These are phyloP conservation scores for Myriosclerotinia curreyana DNA, from an alignment of 2,329 filamentous ascomycete genomes.

Conservation along the genomic window DNA sequence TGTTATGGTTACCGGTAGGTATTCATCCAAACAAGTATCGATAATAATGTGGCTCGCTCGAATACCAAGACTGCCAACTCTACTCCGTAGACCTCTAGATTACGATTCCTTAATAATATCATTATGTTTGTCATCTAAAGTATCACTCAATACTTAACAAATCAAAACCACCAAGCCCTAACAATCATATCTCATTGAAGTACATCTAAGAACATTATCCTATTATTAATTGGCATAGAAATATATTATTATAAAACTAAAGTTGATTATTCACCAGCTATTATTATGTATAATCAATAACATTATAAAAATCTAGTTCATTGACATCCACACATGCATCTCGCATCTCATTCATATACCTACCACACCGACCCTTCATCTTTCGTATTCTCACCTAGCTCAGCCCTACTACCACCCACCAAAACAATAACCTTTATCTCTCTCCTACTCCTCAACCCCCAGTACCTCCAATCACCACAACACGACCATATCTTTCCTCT, in stretches of 20 bases:
- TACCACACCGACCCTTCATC: neutral
- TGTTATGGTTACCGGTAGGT: no score
- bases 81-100: neutral
- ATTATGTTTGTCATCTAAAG: neutral
- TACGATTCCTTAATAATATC: neutral
- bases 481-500: neutral
- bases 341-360: neutral
- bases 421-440: neutral
- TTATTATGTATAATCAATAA: no score
- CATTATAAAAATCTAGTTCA: neutral
- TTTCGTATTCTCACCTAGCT: neutral
- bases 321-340: neutral
- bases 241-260: no score
- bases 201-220: neutral
- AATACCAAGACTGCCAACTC: slow-evolving; percentile 12
- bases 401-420: neutral
- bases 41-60: neutral
- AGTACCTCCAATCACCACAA: neutral
- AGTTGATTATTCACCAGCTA: neutral
- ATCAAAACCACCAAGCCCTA: neutral
- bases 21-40: no score
- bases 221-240: no score
- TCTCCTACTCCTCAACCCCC: no score
- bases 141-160: neutral
- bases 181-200: neutral